A percentile compares a stretch with the other conserved stretches of the same genome.
phyloP scores from a whole-genome alignment of 805 yeast genomes.

The Schwanniomyces yamadae region DNA sequence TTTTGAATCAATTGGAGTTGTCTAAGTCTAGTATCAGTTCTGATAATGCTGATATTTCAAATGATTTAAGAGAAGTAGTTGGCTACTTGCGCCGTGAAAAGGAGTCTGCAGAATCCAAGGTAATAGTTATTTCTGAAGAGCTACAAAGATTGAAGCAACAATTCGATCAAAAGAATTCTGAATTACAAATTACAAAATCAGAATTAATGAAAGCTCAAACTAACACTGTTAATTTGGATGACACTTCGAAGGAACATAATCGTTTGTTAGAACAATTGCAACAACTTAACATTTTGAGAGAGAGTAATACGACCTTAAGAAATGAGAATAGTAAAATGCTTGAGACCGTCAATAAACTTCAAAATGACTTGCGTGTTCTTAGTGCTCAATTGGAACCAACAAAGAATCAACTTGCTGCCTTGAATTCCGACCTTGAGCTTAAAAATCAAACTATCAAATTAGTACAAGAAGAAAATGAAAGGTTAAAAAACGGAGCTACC shows the following conservation, averaged over 20 bases:
- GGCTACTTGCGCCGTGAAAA: conserved; percentile 69
- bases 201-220: conserved; percentile 39
- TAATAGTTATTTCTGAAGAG: conserved; percentile 43
- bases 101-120: conserved; percentile 63
- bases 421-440: conserved; percentile 42
- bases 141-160: conserved; percentile 51
- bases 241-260: conserved; percentile 41
- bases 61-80: conserved; percentile 49
- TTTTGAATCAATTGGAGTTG: conserved; percentile 66
- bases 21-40: conserved; percentile 10
- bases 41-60: conserved; percentile 12
- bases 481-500: conserved; percentile 56
- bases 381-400: conserved; percentile 44
- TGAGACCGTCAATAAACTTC: conserved; percentile 33
- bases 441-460: conserved; percentile 50
- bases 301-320: conserved; percentile 65
- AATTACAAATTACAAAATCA: conserved; percentile 50
- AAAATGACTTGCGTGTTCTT: conserved; percentile 32
- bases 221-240: conserved; percentile 20
- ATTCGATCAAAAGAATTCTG: conserved; percentile 45
- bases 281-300: conserved; percentile 62
- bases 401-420: conserved; percentile 33
- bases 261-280: conserved; percentile 53
- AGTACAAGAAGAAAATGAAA: conserved; percentile 52
- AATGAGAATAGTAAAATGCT: conserved; percentile 39